Percentiles rank a stretch among this genome's conserved stretches.
These are phyloP conservation scores for Pinus tabuliformis DNA, from an alignment of 75 land plant species.

Conservation along the genomic window DNA sequence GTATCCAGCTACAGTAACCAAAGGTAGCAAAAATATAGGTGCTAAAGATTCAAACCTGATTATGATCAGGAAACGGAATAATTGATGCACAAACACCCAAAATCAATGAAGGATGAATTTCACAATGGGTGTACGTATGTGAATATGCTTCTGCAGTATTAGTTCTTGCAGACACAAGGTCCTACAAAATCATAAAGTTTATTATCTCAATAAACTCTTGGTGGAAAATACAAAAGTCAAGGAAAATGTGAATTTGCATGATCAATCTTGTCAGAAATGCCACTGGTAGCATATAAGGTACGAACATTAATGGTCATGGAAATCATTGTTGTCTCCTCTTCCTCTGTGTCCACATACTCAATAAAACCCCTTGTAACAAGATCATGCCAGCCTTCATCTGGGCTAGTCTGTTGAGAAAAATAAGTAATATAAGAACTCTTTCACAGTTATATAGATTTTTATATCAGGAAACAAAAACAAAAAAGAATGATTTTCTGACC, in stretches of 20 bases:
- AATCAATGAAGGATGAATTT: slow-evolving; percentile 97
- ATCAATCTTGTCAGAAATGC: no score
- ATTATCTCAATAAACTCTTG: neutral
- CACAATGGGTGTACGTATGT: slow-evolving; percentile 97
- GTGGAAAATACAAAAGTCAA: neutral
- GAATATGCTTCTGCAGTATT: slow-evolving; percentile 92
- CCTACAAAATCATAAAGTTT: slow-evolving; percentile 41
- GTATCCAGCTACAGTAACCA: neutral
- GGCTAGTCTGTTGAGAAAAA: slow-evolving; percentile 54
- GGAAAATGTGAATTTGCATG: neutral
- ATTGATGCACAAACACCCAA: slow-evolving; percentile 99
- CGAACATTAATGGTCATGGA: slow-evolving; percentile 94
- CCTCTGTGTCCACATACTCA: slow-evolving; percentile 98
- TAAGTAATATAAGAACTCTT: neutral
- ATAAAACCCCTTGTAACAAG: slow-evolving; percentile 94
- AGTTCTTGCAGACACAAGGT: slow-evolving; percentile 81
- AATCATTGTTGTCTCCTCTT: slow-evolving; percentile 99
- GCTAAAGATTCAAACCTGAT: slow-evolving; percentile 59
- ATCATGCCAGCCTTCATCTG: slow-evolving; percentile 96
- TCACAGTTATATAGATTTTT: neutral
- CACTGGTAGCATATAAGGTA: no score
- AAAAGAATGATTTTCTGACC: slow-evolving; percentile 31
- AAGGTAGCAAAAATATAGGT: neutral
- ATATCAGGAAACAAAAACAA: neutral
- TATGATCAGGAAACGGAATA: slow-evolving; percentile 99